Percentiles rank a stretch among this genome's conserved stretches.
These are phyloP conservation scores for Trypanosoma theileri DNA, from an alignment of 208 protist species.

Conservation along the genomic window DNA sequence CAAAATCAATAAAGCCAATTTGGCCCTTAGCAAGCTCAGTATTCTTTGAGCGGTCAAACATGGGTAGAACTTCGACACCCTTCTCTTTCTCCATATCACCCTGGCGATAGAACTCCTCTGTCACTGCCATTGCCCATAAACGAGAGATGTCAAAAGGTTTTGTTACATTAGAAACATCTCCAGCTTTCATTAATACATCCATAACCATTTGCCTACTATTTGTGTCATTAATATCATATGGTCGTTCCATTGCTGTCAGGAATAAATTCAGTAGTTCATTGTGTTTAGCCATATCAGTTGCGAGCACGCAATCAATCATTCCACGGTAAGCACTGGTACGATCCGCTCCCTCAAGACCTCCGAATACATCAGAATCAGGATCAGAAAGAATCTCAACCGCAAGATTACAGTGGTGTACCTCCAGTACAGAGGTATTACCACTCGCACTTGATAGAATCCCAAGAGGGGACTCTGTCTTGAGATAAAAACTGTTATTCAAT, in stretches of 20 bases:
- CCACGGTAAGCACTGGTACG: constrained; percentile 51
- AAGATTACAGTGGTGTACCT: constrained; percentile 89
- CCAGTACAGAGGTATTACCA: constrained; percentile 80
- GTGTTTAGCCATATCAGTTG: constrained; percentile 88
- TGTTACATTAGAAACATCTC: constrained; percentile 84
- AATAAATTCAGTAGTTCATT: constrained; percentile 46
- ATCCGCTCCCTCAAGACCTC: constrained; percentile 44
- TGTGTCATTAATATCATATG: constrained; percentile 39
- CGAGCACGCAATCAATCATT: constrained; percentile 84
- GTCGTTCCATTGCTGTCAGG: constrained; percentile 20
- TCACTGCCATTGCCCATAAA: constrained; percentile 82
- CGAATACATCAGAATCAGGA: constrained; percentile 72
- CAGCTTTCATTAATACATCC: constrained; percentile 83
- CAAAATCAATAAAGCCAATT: constrained; percentile 88
- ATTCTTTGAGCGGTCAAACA: constrained; percentile 86
- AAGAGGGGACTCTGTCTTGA: constrained; percentile 85
- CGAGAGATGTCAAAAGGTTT: constrained; percentile 85
- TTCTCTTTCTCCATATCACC: constrained; percentile 89
- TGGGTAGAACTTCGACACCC: constrained; percentile 77
- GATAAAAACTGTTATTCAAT: constrained; percentile 90
- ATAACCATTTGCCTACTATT: constrained; percentile 44
- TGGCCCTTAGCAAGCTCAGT: constrained; percentile 85
- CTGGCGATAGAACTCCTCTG: constrained; percentile 89
- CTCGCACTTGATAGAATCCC: constrained; percentile 81
- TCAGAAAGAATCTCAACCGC: constrained; percentile 84